Percentiles rank a stretch among this genome's conserved stretches.
phyloP scores from a whole-genome alignment of 768 basidiomycete genomes.

The Boletus speciosus region DNA sequence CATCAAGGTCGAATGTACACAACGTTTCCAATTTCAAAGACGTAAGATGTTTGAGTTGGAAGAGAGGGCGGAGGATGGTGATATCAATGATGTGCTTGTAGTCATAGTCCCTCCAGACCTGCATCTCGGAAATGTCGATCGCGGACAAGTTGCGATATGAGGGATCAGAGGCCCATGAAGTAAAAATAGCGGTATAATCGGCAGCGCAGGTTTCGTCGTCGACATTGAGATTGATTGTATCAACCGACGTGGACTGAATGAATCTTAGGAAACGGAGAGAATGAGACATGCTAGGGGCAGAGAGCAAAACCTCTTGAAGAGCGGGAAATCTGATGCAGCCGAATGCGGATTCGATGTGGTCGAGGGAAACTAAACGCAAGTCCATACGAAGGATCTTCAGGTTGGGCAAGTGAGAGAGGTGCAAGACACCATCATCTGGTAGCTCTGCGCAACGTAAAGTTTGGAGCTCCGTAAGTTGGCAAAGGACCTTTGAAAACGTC shows the following conservation, averaged over 20 bases:
- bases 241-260: conserved; percentile 25
- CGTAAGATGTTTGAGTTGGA: conserved; percentile 19
- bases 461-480: conserved; percentile 21
- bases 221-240: conserved; percentile 32
- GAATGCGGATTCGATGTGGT: conserved; percentile 15
- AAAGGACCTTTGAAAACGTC: conserved; percentile 22
- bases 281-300: conserved; percentile 22
- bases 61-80: conserved; percentile 23
- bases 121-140: conserved; percentile 31
- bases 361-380: conserved; percentile 23
- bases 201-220: conserved; percentile 29
- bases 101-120: conserved; percentile 28
- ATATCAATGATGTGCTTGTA: conserved; percentile 30
- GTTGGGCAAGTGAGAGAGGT: conserved; percentile 21
- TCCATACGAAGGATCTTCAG: conserved; percentile 26
- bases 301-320: conserved; percentile 23
- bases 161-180: conserved; percentile 21
- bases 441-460: conserved; percentile 27
- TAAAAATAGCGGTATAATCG: conserved; percentile 23
- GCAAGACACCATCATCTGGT: conserved; percentile 21
- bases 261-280: conserved; percentile 25
- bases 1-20: conserved; percentile 26
- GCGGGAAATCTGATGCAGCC: conserved; percentile 16
- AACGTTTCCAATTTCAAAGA: conserved; percentile 28
- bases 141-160: conserved; percentile 23